These are phyloP conservation scores for Chlorencoelia australis DNA, from an alignment of 2,329 filamentous ascomycete species.

Conservation along the genomic window DNA sequence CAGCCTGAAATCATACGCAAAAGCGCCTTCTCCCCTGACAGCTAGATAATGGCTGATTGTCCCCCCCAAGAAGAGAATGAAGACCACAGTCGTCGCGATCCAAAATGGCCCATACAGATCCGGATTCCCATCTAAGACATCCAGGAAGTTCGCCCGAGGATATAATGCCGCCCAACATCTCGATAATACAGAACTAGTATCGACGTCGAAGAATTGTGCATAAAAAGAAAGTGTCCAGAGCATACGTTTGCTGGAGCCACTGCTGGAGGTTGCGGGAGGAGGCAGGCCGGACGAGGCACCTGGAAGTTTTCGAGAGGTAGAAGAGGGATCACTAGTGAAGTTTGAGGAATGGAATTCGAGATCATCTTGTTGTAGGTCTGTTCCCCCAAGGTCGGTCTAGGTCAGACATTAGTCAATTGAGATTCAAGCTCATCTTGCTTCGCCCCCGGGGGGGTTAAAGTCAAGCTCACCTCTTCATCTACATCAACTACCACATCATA, in stretches of 20 bases:
- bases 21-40: conserved; percentile 55
- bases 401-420: conserved; percentile 3
- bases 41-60: conserved; percentile 89
- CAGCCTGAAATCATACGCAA: conserved; percentile 85
- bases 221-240: conserved; percentile 93
- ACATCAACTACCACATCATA: conserved; percentile 98
- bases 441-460: neutral
- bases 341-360: conserved; percentile 96
- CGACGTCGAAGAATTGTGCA: conserved; percentile 96
- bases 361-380: conserved; percentile 95
- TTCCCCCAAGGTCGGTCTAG: conserved; percentile 73
- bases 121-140: conserved; percentile 92
- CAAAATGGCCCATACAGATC: conserved; percentile 96
- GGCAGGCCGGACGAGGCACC: conserved; percentile 38
- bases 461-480: conserved; percentile 69
- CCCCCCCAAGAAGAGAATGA: conserved; percentile 90
- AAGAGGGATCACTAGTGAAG: conserved; percentile 53
- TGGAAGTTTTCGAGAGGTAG: conserved; percentile 31
- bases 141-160: conserved; percentile 88
- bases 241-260: conserved; percentile 62
- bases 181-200: conserved; percentile 78
- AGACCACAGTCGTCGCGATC: conserved; percentile 95
- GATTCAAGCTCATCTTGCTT: neutral
- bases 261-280: conserved; percentile 43
- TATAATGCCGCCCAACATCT: conserved; percentile 85